phyloP scores from a whole-genome alignment of 2,329 filamentous ascomycete genomes.

The Calonectria pseudoreteaudii region DNA sequence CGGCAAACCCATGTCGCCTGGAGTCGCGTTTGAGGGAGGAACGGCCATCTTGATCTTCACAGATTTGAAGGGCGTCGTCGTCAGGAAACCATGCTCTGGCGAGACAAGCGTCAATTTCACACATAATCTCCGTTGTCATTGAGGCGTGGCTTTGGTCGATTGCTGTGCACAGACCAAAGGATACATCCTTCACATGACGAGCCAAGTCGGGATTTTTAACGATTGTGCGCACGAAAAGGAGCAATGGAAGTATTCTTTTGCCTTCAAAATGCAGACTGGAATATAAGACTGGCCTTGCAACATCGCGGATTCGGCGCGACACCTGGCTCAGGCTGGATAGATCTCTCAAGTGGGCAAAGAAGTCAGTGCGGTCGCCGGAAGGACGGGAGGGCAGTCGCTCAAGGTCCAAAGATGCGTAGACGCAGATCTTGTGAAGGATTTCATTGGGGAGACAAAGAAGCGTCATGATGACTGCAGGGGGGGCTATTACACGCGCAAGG shows the following conservation, averaged over 20 bases:
- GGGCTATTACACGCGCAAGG: background rate
- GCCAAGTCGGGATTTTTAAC: background rate
- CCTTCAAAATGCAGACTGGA: background rate
- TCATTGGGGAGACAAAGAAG: background rate
- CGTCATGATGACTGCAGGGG: background rate
- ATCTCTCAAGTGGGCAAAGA: background rate
- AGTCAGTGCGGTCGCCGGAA: background rate
- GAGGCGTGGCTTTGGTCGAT: background rate
- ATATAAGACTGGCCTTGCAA: background rate
- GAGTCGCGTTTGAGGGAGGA: background rate
- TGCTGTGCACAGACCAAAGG: background rate
- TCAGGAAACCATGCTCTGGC: background rate
- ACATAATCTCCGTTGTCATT: background rate
- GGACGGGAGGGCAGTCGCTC: background rate
- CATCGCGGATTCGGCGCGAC: background rate
- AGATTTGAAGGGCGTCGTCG: background rate
- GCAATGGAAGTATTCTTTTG: background rate
- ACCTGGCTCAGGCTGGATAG: background rate
- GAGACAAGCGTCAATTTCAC: background rate
- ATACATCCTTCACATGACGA: background rate
- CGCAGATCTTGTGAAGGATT: background rate
- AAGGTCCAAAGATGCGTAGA: background rate
- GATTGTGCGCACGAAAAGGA: background rate
- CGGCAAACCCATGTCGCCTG: background rate
- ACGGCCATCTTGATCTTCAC: background rate